Percentiles rank a stretch among this genome's conserved stretches.
Conservation (phyloP, 345 rosid genomes). For the Dovyalis caffra region DNA sequence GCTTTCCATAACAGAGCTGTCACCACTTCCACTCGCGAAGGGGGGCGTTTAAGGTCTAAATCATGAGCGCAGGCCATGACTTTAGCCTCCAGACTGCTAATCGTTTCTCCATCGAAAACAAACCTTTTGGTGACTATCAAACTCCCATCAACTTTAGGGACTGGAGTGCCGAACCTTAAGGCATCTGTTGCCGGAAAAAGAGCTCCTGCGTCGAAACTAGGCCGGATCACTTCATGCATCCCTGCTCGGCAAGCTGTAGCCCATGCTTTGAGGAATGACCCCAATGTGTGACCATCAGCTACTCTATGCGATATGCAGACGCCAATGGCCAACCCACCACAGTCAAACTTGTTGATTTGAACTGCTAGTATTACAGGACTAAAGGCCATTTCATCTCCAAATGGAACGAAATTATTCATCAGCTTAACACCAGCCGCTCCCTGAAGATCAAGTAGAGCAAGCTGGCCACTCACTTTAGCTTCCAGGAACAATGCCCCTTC, state of each 20-base stretch:
- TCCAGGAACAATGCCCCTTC: constrained; percentile 23
- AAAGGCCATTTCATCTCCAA: constrained; percentile 16
- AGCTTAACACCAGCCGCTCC: constrained; percentile 2
- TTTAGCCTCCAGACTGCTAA: constrained; percentile 27
- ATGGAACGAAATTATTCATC: constrained; percentile 30
- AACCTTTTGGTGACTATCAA: constrained; percentile 34
- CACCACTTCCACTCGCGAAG: constrained; percentile 33
- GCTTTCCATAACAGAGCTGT: constrained; percentile 44
- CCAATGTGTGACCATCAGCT: constrained; percentile 30
- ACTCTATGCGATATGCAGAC: constrained; percentile 39
- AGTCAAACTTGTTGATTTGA: constrained; percentile 30
- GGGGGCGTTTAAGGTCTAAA: background rate
- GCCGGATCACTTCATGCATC: background rate
- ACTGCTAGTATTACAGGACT: constrained; percentile 26
- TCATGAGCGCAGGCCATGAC: background rate
- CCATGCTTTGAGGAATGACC: constrained; percentile 30
- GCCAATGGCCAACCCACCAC: constrained; percentile 44
- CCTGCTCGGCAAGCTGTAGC: background rate
- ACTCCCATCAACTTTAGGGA: background rate
- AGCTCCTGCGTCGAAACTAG: background rate
- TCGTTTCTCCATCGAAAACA: constrained; percentile 20
- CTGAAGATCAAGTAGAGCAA: constrained; percentile 18
- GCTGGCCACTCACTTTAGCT: constrained; percentile 15
- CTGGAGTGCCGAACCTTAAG: background rate
- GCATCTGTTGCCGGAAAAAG: background rate